phyloP scores from a whole-genome alignment of 2,329 filamentous ascomycete species.

The Phoma herbarum region DNA sequence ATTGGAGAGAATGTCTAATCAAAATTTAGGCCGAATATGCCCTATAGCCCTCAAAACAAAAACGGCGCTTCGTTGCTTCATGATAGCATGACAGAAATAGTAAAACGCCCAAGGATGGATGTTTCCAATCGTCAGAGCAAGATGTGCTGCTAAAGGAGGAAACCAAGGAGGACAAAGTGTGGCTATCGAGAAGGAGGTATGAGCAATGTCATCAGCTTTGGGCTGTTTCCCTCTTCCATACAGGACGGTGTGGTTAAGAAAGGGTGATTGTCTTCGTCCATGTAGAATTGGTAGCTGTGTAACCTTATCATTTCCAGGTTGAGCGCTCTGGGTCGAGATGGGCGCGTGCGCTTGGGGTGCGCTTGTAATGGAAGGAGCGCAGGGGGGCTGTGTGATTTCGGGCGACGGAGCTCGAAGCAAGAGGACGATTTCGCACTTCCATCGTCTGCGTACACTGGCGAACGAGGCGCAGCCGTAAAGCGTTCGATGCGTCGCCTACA shows the following conservation, averaged over 20 bases:
- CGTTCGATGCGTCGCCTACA: constrained; percentile 12
- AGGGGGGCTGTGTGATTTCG: neutral
- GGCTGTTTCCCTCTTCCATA: neutral
- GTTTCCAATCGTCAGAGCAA: no score
- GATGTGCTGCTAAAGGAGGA: neutral
- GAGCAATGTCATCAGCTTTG: neutral
- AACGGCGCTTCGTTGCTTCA: neutral
- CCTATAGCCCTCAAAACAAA: neutral
- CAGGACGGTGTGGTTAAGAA: constrained; percentile 17
- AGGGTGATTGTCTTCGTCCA: constrained; percentile 14
- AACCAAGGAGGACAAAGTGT: neutral
- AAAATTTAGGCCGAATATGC: neutral
- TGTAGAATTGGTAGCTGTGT: constrained; percentile 17
- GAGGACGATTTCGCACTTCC: neutral
- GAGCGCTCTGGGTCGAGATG: neutral
- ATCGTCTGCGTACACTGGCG: neutral
- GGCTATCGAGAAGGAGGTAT: neutral
- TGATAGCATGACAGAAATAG: neutral
- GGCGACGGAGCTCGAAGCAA: constrained; percentile 14
- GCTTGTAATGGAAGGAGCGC: neutral
- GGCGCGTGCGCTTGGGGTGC: neutral
- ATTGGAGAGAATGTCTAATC: neutral
- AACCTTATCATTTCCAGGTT: neutral
- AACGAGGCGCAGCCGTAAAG: neutral
- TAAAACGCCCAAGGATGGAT: no score